Base-by-base conservation (phyloP, 2,329 filamentous ascomycete species). In the Zymoseptoria crescenta region DNA sequence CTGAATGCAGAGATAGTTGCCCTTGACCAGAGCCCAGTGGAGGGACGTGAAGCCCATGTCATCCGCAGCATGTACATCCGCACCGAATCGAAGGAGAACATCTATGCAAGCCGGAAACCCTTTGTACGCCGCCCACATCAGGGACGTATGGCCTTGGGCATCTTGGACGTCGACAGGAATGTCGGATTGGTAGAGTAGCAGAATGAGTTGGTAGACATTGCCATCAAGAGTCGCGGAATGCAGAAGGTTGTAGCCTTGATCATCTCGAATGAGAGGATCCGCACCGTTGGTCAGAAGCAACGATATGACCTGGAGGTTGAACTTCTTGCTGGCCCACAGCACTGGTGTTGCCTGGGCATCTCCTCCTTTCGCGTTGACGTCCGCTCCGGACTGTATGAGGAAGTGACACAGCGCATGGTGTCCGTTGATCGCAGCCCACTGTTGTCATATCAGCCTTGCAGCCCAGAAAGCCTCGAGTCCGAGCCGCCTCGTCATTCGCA, bases 71-170 rank as follows among this genome's bases (percentile, higher is more conserved):
- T 96, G 91, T 8, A 96, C 91, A 71, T 91, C 94, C 45, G 94
- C 94, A 56, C 94, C 95, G 91, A 94, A 99, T 67, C 91, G 86
- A 60, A 99, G 77, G 65, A 96, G 93, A 50, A 97, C 75, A 71
- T 97, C 94, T 53, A 97, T 93, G 68, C 91, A 96, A 52, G 88
- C 86, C 0, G 93, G 90, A 72, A 87, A 96, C 41, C 95, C 94
- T 75, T 99, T 99, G 79, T 99, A 99, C 16, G 93, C 93, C 19
- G 94, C 91, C 94, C 94, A 99, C 94, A 99, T 99, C 62, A 99
- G 81, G 61, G 87, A 88, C 0, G 94, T 97, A 74, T 99, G 95
- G 5, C 92, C 91, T 72, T 91, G 93, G 55, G 85, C 84, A 75
- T 99, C 94, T 56, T 87, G 81, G 5, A 94, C 88, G 72, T 99